Conservation (phyloP, 1,139 yeast genomes). For the Pichia terricola region DNA sequence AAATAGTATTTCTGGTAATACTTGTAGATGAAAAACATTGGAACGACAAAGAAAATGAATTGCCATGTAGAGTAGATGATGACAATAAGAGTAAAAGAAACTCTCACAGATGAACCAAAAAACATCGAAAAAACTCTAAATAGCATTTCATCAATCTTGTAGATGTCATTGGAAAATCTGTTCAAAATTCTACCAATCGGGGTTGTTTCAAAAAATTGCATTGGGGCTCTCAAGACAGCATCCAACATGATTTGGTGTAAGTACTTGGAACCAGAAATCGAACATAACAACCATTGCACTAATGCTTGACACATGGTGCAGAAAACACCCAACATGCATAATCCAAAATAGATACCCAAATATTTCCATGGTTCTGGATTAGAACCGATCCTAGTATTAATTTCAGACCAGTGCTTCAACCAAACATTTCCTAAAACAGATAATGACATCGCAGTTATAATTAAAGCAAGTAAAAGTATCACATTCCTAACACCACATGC, state of each 20-base stretch:
- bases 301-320: slow-evolving; percentile 58
- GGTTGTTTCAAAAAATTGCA: slow-evolving; percentile 95
- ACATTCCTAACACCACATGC: slow-evolving; percentile 82
- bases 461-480: slow-evolving; percentile 37
- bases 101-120: slow-evolving; percentile 62
- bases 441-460: slow-evolving; percentile 48
- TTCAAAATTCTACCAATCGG: slow-evolving; percentile 93
- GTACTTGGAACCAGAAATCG: slow-evolving; percentile 71
- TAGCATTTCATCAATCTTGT: slow-evolving; percentile 80
- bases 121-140: slow-evolving; percentile 82
- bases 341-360: slow-evolving; percentile 62
- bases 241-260: slow-evolving; percentile 74
- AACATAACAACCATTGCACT: slow-evolving; percentile 73
- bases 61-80: slow-evolving; percentile 86
- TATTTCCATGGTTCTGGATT: slow-evolving; percentile 67
- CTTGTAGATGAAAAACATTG: slow-evolving; percentile 61
- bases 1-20: slow-evolving; percentile 86
- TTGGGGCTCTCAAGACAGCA: slow-evolving; percentile 83
- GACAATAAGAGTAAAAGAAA: slow-evolving; percentile 72
- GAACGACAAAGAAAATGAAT: slow-evolving; percentile 61
- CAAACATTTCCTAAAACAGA: slow-evolving; percentile 68
- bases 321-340: slow-evolving; percentile 63
- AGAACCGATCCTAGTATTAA: slow-evolving; percentile 56
- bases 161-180: slow-evolving; percentile 88
- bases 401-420: slow-evolving; percentile 97